Base-by-base conservation (phyloP, 352 stramenopile genomes). In the Phytophthora syringae region DNA sequence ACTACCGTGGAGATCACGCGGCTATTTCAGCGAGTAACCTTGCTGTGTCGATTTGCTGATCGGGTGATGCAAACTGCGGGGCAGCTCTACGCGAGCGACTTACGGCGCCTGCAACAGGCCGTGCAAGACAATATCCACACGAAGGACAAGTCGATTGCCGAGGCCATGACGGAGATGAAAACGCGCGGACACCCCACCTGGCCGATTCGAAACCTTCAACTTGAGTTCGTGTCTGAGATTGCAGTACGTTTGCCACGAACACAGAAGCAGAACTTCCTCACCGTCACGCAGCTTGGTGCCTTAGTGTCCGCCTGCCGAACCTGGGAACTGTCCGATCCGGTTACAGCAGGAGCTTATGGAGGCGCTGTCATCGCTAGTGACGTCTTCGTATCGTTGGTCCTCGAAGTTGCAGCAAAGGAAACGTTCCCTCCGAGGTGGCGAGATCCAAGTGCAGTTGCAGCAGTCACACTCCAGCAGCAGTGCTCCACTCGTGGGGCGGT, bases 361-460 rank as follows among this genome's bases (percentile, higher is more conserved):
- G 51, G 62, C 5, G 2, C 22, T 40, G 42, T 22, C 2, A 59
- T 75, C 16, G 28, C 45, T 11, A 76, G 70, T 27, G 60, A 86
- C 5, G 61, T 70, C 18, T 82, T 87, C 32, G 60, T 86, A 15
- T 59, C 70, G 9, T 54, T 74, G 22, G 57, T 86, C 1, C 62
- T 90, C 9, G 58, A 72, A 24, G 53, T 67, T 0, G 66, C 81
- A 1, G 36, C 28, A 40, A 69, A 74, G 11, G 16, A 72, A 47
- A 28, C 32, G 12, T 86, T 88, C 47, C 79, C 77, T 15, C 16
- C 7, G 6, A 52, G 45, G 1, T 90, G 81, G 81, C 67, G 58
- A 54, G 65, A 76, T 34, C 27, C 76, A 13, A 69, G 37, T 2
- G 52, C 67, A 2, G 45, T 88, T 24, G 77, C 77, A 34, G 58